Evolutionary conservation across 2,329 filamentous ascomycete species (phyloP).

Genomic region (Mycocentrospora acerina): DNA sequence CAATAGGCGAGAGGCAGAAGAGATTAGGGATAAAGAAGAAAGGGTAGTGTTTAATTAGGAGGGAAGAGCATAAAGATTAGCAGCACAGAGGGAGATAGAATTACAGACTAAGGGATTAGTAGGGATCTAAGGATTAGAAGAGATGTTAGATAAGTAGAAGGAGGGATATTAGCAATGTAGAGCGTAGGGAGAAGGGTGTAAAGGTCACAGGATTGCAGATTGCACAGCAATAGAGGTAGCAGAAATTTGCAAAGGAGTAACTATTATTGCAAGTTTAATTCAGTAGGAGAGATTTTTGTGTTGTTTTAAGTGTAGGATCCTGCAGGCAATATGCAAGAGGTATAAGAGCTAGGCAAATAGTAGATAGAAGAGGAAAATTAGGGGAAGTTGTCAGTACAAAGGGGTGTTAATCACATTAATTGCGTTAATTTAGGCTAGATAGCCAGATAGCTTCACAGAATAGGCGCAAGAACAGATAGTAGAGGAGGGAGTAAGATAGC

Average conservation of each 20-base stretch:
- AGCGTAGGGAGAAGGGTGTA: slow-evolving; percentile 3
- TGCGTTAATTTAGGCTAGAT: slow-evolving; percentile 1
- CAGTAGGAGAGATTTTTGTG: slow-evolving; percentile 8
- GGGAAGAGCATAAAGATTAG: not conserved
- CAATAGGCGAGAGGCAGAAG: not conserved
- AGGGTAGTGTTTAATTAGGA: slow-evolving; percentile 5
- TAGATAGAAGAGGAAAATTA: slow-evolving; percentile 2
- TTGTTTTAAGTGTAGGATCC: slow-evolving; percentile 10
- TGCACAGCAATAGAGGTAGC: slow-evolving; percentile 6
- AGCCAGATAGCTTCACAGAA: not conserved
- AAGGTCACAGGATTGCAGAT: slow-evolving; percentile 4
- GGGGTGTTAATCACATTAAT: slow-evolving; percentile 6
- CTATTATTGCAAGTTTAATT: slow-evolving; percentile 2
- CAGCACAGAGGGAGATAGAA: slow-evolving; percentile 5
- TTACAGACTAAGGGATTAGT: slow-evolving; percentile 4
- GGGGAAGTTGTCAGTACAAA: slow-evolving; percentile 6
- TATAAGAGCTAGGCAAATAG: slow-evolving; percentile 1
- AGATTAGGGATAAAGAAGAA: not conserved
- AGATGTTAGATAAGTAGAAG: slow-evolving; percentile 11
- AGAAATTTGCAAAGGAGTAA: slow-evolving; percentile 1
- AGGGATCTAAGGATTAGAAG: slow-evolving; percentile 3
- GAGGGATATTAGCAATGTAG: slow-evolving; percentile 8
- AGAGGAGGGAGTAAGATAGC: not conserved
- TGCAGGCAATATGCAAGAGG: slow-evolving; percentile 8
- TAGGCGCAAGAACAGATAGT: not conserved